phyloP scores from a whole-genome alignment of 2,329 filamentous ascomycete genomes.

The Hortaea sp. region DNA sequence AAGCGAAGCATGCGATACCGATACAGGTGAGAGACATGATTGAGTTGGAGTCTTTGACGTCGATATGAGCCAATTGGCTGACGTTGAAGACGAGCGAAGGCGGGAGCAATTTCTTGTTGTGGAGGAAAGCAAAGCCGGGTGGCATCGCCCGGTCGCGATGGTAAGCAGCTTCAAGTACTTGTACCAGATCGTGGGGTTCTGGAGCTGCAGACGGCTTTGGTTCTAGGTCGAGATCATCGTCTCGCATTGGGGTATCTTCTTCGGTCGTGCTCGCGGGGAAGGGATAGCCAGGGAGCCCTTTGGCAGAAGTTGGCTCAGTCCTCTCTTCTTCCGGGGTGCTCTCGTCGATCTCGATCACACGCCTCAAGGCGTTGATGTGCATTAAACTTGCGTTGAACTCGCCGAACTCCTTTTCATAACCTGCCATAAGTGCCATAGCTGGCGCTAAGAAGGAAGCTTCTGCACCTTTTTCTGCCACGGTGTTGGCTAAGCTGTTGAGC shows the following conservation, averaged over 20 bases:
- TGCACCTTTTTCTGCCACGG: neutral
- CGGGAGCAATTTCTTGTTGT: neutral
- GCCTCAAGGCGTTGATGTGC: neutral
- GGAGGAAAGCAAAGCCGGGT: neutral
- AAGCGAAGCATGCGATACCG: neutral
- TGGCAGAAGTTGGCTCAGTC: neutral
- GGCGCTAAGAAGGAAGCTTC: neutral
- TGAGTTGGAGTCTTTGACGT: neutral
- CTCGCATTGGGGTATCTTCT: too few species aligned
- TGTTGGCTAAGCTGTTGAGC: neutral
- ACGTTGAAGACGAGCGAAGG: neutral
- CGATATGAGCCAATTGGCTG: neutral
- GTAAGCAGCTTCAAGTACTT: neutral
- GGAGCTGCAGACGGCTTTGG: neutral
- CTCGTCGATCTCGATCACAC: neutral
- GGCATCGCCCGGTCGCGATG: neutral
- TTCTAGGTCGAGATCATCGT: too few species aligned
- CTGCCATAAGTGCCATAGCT: neutral
- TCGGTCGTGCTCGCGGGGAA: neutral
- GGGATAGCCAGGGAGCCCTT: neutral
- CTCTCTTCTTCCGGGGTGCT: neutral
- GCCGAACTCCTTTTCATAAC: neutral
- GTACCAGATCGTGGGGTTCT: neutral
- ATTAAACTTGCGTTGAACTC: neutral
- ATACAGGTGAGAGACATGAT: neutral